These are phyloP conservation scores for Smallanthus sonchifolius DNA, from an alignment of 129 eudicot species.

Conservation along the genomic window DNA sequence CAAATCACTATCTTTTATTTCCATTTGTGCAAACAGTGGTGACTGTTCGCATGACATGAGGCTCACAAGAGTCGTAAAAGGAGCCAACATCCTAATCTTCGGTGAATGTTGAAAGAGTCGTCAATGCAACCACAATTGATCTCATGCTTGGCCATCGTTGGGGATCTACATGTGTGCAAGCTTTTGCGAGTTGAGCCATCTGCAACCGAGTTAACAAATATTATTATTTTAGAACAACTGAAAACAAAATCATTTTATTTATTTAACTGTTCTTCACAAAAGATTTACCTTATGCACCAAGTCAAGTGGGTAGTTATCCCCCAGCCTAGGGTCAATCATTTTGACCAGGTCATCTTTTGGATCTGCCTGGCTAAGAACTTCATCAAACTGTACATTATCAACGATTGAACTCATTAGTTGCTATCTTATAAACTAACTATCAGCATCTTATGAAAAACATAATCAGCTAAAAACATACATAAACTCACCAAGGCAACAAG, in stretches of 20 bases:
- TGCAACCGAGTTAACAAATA: slow-evolving; percentile 17
- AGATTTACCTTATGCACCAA: slow-evolving; percentile 60
- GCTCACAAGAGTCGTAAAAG: slow-evolving; percentile 46
- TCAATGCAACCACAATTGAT: slow-evolving; percentile 71
- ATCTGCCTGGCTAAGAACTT: slow-evolving; percentile 47
- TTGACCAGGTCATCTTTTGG: slow-evolving; percentile 47
- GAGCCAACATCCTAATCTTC: slow-evolving; percentile 65
- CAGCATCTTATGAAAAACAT: neutral
- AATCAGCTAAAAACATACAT: neutral
- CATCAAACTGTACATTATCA: slow-evolving; percentile 53
- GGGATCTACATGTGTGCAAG: slow-evolving; percentile 79
- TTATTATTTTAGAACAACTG: neutral
- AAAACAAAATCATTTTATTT: neutral
- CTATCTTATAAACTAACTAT: neutral
- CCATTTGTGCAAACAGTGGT: neutral
- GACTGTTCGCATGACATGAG: slow-evolving; percentile 26
- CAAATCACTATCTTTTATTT: no score
- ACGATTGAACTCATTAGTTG: slow-evolving; percentile 2
- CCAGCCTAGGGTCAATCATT: slow-evolving; percentile 76
- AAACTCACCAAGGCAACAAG: slow-evolving; percentile 70
- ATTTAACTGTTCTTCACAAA: neutral
- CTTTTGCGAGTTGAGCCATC: slow-evolving; percentile 87
- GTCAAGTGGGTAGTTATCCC: slow-evolving; percentile 58
- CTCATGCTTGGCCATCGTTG: slow-evolving; percentile 77
- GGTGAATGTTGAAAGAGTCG: slow-evolving; percentile 65